Conservation (phyloP, 352 stramenopile genomes). For the Phytopythium aichiense region DNA sequence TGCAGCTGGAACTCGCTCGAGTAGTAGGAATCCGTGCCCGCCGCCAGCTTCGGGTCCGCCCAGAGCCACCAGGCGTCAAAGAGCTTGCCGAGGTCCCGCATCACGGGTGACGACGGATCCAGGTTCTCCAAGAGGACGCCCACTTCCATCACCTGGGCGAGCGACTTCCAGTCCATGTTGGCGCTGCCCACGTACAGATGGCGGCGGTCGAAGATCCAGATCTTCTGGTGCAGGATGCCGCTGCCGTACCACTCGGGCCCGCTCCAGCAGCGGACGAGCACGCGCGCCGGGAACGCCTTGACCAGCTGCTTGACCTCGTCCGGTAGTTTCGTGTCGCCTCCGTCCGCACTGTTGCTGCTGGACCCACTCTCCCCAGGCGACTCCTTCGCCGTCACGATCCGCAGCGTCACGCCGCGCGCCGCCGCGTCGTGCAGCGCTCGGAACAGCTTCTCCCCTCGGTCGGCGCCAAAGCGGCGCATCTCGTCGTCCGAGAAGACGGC, state of each 20-base stretch:
- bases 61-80: constrained; percentile 78
- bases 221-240: constrained; percentile 81
- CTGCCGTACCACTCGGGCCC: constrained; percentile 65
- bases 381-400: constrained; percentile 42
- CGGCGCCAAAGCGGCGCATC: constrained; percentile 57
- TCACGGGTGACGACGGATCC: constrained; percentile 18
- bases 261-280: constrained; percentile 59
- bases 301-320: constrained; percentile 51
- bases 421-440: constrained; percentile 44
- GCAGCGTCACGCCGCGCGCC: constrained; percentile 44
- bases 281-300: constrained; percentile 20
- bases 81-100: constrained; percentile 58
- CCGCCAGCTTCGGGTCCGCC: constrained; percentile 24
- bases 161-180: constrained; percentile 87
- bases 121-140: constrained; percentile 60
- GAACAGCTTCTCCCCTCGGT: constrained; percentile 48
- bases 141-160: constrained; percentile 84
- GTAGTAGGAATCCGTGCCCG: constrained; percentile 39
- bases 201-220: constrained; percentile 65
- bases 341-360: neutral
- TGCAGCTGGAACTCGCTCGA: constrained; percentile 52
- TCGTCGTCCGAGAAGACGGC: constrained; percentile 42
- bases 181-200: constrained; percentile 75
- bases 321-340: constrained; percentile 30
- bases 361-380: neutral